Evolutionary conservation across 1,284 basidiomycete species (phyloP).

Genomic region (Marasmius sp.): DNA sequence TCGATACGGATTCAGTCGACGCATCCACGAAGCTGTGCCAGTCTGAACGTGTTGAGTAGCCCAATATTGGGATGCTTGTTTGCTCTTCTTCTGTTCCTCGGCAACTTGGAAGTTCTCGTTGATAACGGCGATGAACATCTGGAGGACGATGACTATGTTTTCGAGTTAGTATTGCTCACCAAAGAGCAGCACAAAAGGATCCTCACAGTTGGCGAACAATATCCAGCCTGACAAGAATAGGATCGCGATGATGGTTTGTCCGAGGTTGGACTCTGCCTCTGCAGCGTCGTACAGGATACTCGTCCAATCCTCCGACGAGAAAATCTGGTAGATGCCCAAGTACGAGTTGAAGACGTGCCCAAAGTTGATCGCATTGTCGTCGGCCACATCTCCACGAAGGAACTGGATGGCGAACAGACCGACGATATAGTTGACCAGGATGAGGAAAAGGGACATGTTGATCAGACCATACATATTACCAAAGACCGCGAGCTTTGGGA

Average conservation of each 20-base stretch:
- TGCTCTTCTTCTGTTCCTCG: conserved; percentile 85
- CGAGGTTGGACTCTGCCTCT: conserved; percentile 60
- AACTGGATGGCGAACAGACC: conserved; percentile 80
- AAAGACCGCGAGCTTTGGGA: conserved; percentile 75
- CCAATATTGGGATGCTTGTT: conserved; percentile 76
- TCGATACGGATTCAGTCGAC: conserved; percentile 85
- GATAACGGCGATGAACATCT: conserved; percentile 99
- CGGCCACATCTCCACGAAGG: conserved; percentile 76
- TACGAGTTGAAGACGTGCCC: conserved; percentile 90
- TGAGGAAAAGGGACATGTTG: conserved; percentile 93
- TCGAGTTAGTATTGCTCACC: conserved; percentile 12
- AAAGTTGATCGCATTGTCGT: conserved; percentile 71
- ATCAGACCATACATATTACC: conserved; percentile 90
- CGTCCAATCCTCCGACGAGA: conserved; percentile 97
- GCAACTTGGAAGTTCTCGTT: conserved; percentile 96
- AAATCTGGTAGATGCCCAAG: conserved; percentile 88
- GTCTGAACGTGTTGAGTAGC: conserved; percentile 53
- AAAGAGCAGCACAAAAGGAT: conserved; percentile 15
- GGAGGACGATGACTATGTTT: conserved; percentile 83
- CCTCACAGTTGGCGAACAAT: conserved; percentile 90
- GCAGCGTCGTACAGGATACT: conserved; percentile 75
- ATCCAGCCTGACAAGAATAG: conserved; percentile 88
- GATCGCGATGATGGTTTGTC: conserved; percentile 75
- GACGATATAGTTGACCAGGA: conserved; percentile 87
- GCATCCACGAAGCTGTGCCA: conserved; percentile 68